Conservation (phyloP, 1,284 basidiomycete genomes). For the Tremellales sp. region DNA sequence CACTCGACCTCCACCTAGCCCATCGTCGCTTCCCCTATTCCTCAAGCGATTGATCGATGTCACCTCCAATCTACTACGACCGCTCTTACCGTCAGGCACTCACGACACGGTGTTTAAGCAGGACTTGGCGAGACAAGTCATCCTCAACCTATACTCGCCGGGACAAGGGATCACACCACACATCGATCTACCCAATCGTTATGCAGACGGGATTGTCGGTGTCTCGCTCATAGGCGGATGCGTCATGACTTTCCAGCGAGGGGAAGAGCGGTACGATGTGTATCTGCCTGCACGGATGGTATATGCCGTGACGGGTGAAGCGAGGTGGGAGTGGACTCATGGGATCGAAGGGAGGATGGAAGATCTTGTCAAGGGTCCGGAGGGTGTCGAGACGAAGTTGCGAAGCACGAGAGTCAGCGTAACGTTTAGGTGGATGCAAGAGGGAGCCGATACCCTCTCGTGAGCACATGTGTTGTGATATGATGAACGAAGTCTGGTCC, state of each 20-base stretch:
- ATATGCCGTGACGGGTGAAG: slow-evolving; percentile 44
- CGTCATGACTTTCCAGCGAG: slow-evolving; percentile 28
- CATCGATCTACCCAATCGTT: slow-evolving; percentile 49
- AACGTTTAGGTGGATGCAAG: slow-evolving; percentile 46
- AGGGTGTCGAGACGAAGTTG: slow-evolving; percentile 19
- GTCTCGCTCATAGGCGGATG: slow-evolving; percentile 40
- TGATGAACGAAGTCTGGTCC: no score
- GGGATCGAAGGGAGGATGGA: slow-evolving; percentile 41
- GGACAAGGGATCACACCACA: slow-evolving; percentile 50
- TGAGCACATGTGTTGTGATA: no score
- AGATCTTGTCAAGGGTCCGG: slow-evolving; percentile 27
- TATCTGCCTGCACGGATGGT: slow-evolving; percentile 48
- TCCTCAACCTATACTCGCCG: slow-evolving; percentile 51
- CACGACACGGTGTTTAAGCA: slow-evolving; percentile 22
- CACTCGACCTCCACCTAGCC: slow-evolving; percentile 7
- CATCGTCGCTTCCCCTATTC: slow-evolving; percentile 20
- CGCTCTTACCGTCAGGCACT: slow-evolving; percentile 5
- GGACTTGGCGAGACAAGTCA: slow-evolving; percentile 40
- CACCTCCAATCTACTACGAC: slow-evolving; percentile 12
- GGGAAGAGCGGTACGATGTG: slow-evolving; percentile 17
- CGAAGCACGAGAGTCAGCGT: slow-evolving; percentile 42
- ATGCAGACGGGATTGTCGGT: slow-evolving; percentile 48
- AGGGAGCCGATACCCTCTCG: slow-evolving; percentile 39
- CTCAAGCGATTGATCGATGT: slow-evolving; percentile 12
- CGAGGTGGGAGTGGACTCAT: slow-evolving; percentile 51